Evolutionary conservation across 2,329 filamentous ascomycete species (phyloP).

Genomic region (Stemphylium lycopersici): DNA sequence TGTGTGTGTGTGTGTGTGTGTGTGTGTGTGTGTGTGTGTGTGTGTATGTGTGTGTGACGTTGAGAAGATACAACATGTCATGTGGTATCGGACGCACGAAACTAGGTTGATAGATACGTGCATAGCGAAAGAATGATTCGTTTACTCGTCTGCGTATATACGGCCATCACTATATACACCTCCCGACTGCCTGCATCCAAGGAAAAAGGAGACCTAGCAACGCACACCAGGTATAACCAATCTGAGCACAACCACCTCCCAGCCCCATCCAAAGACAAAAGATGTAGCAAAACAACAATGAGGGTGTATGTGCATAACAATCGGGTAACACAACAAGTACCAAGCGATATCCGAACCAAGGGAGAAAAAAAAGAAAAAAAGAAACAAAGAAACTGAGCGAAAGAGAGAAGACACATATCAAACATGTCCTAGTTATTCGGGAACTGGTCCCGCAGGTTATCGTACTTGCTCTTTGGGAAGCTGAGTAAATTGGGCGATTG

Average conservation of each 20-base stretch:
- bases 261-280: too few species aligned
- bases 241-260: too few species aligned
- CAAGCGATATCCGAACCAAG: background rate
- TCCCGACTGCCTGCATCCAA: background rate
- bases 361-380: background rate
- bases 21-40: too few species aligned
- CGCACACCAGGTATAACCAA: too few species aligned
- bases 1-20: too few species aligned
- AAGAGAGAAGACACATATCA: background rate
- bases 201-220: background rate
- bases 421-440: slow-evolving; percentile 23
- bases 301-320: background rate
- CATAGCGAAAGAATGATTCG: too few species aligned
- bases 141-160: background rate
- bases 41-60: too few species aligned
- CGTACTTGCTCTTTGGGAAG: slow-evolving; percentile 72
- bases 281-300: background rate
- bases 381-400: background rate
- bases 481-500: slow-evolving; percentile 64
- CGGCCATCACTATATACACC: background rate
- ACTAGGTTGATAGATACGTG: too few species aligned
- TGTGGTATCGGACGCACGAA: too few species aligned
- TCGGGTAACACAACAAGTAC: background rate
- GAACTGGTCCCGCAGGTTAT: slow-evolving; percentile 60
- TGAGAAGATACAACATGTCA: too few species aligned